Conservation (phyloP, 192 early-diverging fungal genomes). For the Coemansia reversa region DNA sequence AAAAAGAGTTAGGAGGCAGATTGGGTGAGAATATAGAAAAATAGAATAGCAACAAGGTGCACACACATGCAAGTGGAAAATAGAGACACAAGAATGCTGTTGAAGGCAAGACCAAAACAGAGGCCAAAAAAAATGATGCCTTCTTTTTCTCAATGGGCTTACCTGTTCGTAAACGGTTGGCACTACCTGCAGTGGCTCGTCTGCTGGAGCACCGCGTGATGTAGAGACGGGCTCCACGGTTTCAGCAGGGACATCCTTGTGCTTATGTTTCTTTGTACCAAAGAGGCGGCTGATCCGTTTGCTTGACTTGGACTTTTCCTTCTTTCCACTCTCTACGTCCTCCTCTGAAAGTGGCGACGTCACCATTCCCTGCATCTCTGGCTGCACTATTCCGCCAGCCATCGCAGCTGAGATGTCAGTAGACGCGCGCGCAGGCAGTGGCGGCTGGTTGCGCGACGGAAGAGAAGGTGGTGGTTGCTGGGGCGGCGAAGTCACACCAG, state of each 20-base stretch:
- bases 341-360: slow-evolving; percentile 17
- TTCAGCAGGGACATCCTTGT: slow-evolving; percentile 21
- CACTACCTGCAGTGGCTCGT: not conserved
- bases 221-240: not conserved
- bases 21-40: not conserved
- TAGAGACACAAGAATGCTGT: not conserved
- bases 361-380: not conserved
- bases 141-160: slow-evolving; percentile 16
- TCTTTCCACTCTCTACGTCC: slow-evolving; percentile 24
- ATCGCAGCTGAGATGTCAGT: slow-evolving; percentile 1
- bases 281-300: slow-evolving; percentile 52
- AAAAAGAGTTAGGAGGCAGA: slow-evolving; percentile 3
- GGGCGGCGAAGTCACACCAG: slow-evolving; percentile 3
- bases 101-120: slow-evolving; percentile 2
- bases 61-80: not conserved
- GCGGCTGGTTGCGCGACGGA: slow-evolving; percentile 24
- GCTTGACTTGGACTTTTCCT: slow-evolving; percentile 43
- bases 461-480: slow-evolving; percentile 13
- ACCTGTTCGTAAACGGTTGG: slow-evolving; percentile 2
- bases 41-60: not conserved
- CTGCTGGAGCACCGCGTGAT: not conserved
- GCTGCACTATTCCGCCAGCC: slow-evolving; percentile 6
- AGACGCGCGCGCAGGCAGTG: slow-evolving; percentile 31
- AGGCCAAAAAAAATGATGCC: slow-evolving; percentile 1
- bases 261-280: slow-evolving; percentile 44